Conservation (phyloP, 805 yeast species). For the Starmerella davenportii region DNA sequence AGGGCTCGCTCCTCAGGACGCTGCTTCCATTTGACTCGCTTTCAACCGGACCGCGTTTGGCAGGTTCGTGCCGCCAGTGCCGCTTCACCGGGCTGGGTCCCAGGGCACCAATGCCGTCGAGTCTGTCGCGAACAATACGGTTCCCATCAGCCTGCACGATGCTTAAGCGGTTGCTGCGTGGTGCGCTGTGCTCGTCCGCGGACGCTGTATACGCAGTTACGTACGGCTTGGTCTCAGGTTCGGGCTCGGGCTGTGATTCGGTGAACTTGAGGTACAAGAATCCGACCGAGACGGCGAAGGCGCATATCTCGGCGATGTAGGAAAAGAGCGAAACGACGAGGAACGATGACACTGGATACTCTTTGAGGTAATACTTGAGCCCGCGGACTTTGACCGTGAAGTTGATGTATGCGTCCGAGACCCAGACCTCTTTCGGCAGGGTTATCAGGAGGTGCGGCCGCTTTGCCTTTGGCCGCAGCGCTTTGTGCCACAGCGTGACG, state of each 20-base stretch:
- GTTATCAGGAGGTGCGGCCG: constrained; percentile 4
- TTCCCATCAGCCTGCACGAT: neutral
- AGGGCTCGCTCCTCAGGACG: too few relatives aligned
- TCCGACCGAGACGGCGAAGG: neutral
- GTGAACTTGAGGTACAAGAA: neutral
- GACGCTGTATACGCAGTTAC: neutral
- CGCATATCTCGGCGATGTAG: neutral
- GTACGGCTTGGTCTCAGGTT: neutral
- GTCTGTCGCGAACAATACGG: too few relatives aligned
- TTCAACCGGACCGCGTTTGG: too few relatives aligned
- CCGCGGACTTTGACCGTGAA: constrained; percentile 9
- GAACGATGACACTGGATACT: constrained; percentile 8
- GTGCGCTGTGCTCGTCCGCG: neutral
- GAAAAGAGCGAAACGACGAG: constrained; percentile 5
- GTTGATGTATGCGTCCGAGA: constrained; percentile 4
- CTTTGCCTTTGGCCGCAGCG: constrained; percentile 1
- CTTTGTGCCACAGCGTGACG: constrained; percentile 15
- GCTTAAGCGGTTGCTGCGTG: neutral
- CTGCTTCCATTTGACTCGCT: too few relatives aligned
- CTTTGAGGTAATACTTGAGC: constrained; percentile 8
- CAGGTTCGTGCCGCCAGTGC: too few relatives aligned
- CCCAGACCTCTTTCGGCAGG: constrained; percentile 4
- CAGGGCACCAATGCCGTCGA: too few relatives aligned
- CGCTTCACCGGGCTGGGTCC: too few relatives aligned
- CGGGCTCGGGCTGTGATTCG: neutral